phyloP scores from a whole-genome alignment of 345 rosid genomes.

The Acer campestre region DNA sequence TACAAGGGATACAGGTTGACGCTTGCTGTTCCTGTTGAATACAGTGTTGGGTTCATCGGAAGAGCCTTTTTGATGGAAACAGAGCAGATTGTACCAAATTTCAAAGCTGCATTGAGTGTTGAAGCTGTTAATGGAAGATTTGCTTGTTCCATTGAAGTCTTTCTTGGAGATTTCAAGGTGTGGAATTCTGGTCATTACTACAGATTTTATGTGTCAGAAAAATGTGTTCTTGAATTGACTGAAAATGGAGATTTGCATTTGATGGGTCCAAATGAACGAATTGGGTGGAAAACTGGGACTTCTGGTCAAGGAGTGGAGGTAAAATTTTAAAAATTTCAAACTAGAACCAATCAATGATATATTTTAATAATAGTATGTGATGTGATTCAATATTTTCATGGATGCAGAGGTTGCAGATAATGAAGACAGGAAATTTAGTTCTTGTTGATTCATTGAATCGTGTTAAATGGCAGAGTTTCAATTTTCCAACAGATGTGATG shows the following conservation, averaged over 20 bases:
- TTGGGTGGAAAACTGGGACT: slow-evolving; percentile 88
- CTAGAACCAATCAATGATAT: background rate
- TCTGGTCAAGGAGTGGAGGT: slow-evolving; percentile 92
- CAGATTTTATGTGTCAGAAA: slow-evolving; percentile 45
- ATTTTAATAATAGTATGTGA: background rate
- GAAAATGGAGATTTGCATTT: slow-evolving; percentile 72
- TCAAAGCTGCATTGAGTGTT: slow-evolving; percentile 66
- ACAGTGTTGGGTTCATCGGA: slow-evolving; percentile 52
- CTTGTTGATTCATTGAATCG: slow-evolving; percentile 55
- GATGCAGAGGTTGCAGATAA: slow-evolving; percentile 74
- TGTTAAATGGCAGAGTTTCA: slow-evolving; percentile 93
- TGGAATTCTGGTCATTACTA: slow-evolving; percentile 93
- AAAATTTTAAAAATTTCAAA: slow-evolving; percentile 1
- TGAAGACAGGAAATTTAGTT: slow-evolving; percentile 69
- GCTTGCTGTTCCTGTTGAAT: slow-evolving; percentile 55
- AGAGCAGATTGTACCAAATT: slow-evolving; percentile 40
- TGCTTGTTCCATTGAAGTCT: slow-evolving; percentile 69
- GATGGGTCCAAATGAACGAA: slow-evolving; percentile 47
- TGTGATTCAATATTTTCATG: background rate
- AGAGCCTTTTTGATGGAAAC: slow-evolving; percentile 71
- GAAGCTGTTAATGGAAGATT: slow-evolving; percentile 57
- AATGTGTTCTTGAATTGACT: slow-evolving; percentile 65
- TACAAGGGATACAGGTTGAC: slow-evolving; percentile 48
- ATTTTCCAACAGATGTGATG: slow-evolving; percentile 88
- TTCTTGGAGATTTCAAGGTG: slow-evolving; percentile 78